These are phyloP conservation scores for Aethionema arabicum DNA, from an alignment of 345 rosid genomes.

Conservation along the genomic window DNA sequence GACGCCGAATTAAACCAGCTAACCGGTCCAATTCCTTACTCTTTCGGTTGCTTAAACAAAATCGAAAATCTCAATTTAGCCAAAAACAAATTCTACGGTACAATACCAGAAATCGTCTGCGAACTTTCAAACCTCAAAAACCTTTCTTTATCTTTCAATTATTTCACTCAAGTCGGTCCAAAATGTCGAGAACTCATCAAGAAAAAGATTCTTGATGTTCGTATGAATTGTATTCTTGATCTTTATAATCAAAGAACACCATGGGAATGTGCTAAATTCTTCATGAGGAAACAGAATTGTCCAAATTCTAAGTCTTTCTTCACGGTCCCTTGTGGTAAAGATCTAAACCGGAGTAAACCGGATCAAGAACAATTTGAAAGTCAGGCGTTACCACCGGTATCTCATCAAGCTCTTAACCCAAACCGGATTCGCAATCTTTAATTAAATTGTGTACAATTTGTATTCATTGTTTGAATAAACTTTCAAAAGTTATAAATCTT, in stretches of 20 bases:
- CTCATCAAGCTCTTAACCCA: conserved; percentile 25
- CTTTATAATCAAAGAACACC: conserved; percentile 66
- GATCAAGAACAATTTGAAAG: conserved; percentile 22
- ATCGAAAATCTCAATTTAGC: conserved; percentile 72
- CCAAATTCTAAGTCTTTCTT: conserved; percentile 45
- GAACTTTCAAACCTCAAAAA: conserved; percentile 52
- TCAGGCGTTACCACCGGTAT: conserved; percentile 20
- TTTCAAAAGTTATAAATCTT: too few species aligned
- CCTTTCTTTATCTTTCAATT: conserved; percentile 60
- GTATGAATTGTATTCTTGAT: conserved; percentile 68
- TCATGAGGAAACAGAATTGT: conserved; percentile 50
- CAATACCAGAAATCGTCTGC: conserved; percentile 68
- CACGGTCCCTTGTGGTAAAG: conserved; percentile 47
- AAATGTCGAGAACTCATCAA: conserved; percentile 52
- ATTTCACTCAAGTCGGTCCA: conserved; percentile 63
- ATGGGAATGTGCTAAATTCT: conserved; percentile 55
- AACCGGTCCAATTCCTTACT: conserved; percentile 62
- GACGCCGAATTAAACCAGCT: conserved; percentile 57
- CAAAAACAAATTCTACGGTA: conserved; percentile 56
- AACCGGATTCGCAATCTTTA: conserved; percentile 33
- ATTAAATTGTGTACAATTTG: background rate
- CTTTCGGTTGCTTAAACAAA: conserved; percentile 58
- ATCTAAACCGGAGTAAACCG: conserved; percentile 18
- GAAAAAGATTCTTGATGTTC: conserved; percentile 54
- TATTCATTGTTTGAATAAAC: background rate